Evolutionary conservation across 371 early-diverging fungal genomes (phyloP).

Genomic region (Mucor piriformis): DNA sequence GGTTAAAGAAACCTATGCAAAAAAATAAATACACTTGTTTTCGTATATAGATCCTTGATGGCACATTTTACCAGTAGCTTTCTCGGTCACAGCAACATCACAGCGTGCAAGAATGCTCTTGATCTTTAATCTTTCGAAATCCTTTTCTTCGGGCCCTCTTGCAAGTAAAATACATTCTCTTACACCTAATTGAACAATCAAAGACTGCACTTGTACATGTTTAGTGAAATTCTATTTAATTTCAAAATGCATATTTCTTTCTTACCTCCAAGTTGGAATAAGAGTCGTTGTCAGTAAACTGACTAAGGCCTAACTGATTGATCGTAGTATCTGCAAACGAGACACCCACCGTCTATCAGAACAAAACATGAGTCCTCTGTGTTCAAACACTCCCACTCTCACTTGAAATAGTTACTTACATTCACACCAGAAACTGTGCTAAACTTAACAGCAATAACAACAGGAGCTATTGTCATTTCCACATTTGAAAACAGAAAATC

Average conservation of each 20-base stretch:
- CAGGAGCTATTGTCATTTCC: slow-evolving; percentile 75
- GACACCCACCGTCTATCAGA: slow-evolving; percentile 82
- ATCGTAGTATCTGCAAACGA: slow-evolving; percentile 87
- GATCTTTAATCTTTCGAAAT: slow-evolving; percentile 73
- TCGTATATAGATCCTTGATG: no score
- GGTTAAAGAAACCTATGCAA: slow-evolving; percentile 53
- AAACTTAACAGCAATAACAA: slow-evolving; percentile 80
- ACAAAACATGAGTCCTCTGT: not conserved
- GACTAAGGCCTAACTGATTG: slow-evolving; percentile 76
- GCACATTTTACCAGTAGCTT: slow-evolving; percentile 46
- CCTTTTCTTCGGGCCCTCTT: slow-evolving; percentile 44
- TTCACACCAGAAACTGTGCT: slow-evolving; percentile 49
- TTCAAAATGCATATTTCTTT: not conserved
- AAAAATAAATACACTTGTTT: no score
- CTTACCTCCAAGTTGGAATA: slow-evolving; percentile 88
- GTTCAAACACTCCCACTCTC: no score
- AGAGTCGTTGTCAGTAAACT: slow-evolving; percentile 91
- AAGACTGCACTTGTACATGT: slow-evolving; percentile 49
- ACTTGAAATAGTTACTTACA: no score
- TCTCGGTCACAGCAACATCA: slow-evolving; percentile 73
- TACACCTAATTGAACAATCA: slow-evolving; percentile 88
- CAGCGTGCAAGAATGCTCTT: slow-evolving; percentile 72
- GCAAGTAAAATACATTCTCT: slow-evolving; percentile 86
- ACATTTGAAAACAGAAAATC: slow-evolving; percentile 80
- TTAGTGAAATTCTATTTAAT: no score